A percentile compares a stretch with the other conserved stretches of the same genome.
Evolutionary conservation across 768 basidiomycete genomes (phyloP).

Genomic region (Boletellus ananas): DNA sequence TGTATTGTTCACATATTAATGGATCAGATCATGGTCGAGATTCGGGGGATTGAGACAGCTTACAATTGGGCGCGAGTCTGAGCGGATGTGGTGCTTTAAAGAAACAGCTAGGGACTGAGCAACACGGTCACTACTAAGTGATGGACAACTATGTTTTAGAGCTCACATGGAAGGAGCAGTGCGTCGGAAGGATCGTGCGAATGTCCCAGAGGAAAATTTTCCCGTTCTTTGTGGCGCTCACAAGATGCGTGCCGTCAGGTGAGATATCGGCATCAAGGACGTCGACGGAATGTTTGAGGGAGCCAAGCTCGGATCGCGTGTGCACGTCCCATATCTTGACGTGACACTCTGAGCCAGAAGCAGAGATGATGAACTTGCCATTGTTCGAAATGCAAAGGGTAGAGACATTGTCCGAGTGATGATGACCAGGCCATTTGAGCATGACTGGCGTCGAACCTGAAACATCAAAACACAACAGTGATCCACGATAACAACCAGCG

Average conservation of each 20-base stretch:
- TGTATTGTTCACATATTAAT: background rate
- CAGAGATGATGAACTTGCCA: conserved; percentile 20
- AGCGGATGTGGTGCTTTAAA: background rate
- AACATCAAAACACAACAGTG: conserved; percentile 13
- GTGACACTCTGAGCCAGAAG: conserved; percentile 10
- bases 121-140: background rate
- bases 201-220: conserved; percentile 15
- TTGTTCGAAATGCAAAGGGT: conserved; percentile 18
- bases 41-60: background rate
- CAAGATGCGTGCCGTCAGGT: conserved; percentile 11
- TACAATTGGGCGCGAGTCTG: conserved; percentile 1
- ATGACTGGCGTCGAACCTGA: background rate
- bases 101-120: conserved; percentile 7
- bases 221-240: conserved; percentile 6
- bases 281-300: conserved; percentile 8
- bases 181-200: conserved; percentile 1
- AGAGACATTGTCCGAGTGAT: conserved; percentile 14
- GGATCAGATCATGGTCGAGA: conserved; percentile 1
- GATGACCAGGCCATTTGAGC: conserved; percentile 5
- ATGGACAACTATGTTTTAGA: background rate
- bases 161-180: conserved; percentile 13
- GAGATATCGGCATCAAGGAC: conserved; percentile 14
- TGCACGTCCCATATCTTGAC: conserved; percentile 19
- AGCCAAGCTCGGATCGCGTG: conserved; percentile 1
- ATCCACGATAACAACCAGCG: conserved; percentile 11